Conservation (phyloP, 164 flowering plant genomes). For the Aristolochia californica region DNA sequence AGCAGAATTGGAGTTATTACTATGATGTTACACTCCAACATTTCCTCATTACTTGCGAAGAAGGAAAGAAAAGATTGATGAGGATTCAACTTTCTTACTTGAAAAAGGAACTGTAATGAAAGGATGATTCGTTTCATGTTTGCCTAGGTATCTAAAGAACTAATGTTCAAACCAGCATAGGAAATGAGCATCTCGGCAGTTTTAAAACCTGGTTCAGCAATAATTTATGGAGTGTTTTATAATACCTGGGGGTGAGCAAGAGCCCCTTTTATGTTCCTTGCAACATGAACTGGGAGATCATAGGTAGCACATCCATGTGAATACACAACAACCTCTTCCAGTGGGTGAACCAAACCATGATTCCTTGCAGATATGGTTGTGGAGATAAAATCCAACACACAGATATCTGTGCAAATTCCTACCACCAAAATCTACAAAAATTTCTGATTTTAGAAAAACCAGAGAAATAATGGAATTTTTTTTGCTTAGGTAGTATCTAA, state of each 20-base stretch:
- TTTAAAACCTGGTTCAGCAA: background rate
- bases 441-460: background rate
- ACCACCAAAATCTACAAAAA: constrained; percentile 64
- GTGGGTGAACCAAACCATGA: constrained; percentile 51
- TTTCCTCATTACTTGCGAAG: background rate
- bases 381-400: constrained; percentile 78
- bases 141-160: background rate
- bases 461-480: no score
- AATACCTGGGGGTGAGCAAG: constrained; percentile 85
- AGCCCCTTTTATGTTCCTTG: constrained; percentile 35
- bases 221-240: background rate
- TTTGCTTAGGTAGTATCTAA: no score
- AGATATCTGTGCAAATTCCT: constrained; percentile 92
- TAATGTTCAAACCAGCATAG: background rate
- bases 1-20: background rate
- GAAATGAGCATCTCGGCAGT: background rate
- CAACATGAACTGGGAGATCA: constrained; percentile 61
- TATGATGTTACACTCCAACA: background rate
- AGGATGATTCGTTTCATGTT: no score
- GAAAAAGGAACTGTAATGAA: no score
- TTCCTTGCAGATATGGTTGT: constrained; percentile 76
- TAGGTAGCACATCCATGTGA: constrained; percentile 81
- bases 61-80: background rate
- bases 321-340: constrained; percentile 72
- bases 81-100: no score